Evolutionary conservation across 345 rosid species (phyloP), one percentile per base, ranked within the genome.

Genomic region (Lagerstroemia speciosa): DNA sequence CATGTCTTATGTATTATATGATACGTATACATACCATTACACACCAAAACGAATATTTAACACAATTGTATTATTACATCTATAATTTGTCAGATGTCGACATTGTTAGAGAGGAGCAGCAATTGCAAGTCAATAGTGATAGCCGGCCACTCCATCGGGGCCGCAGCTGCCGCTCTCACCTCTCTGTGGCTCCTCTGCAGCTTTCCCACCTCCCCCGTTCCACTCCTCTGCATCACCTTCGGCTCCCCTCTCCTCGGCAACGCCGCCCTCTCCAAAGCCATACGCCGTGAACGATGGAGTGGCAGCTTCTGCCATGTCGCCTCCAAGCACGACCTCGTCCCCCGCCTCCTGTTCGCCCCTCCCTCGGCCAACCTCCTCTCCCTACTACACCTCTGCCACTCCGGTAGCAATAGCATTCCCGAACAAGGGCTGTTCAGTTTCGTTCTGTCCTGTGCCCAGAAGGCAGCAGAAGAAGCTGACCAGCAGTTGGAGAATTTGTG

Each of bases 181-280:
- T n/a, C n/a, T n/a, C 87, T 93, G 20, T 86, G 88, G 87, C 90
- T 93, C 38, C 96, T 93, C 75, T 87, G 80, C 41, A 53, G 71
- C 72, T 71, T 79, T 7, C 3, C 32, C 26, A 60, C 72, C 48
- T 70, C 80, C n/a, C 29, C 76, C 37, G 24, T 72, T 26, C 70
- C 76, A 3, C 77, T 91, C 48, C 76, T 93, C 20, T 79, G 95
- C 82, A 78, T 89, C 82, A 93, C 96, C 24, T 93, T 83, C 0
- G 88, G 97, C 71, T 85, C 96, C 53, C 94, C 97, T 6, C 64
- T 93, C 71, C 90, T 93, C 0, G 90, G 93, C 52, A 89, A 91
- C 41, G 78, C 63, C 46, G 71, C 91, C 66, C 88, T 91, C 55
- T 83, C 82, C 32, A 79, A 73, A 22, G 81, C 87, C 41, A 75